Evolutionary conservation across 805 yeast genomes (phyloP), one percentile per base, ranked within the genome.

Genomic region (Schwanniomyces polymorphus): DNA sequence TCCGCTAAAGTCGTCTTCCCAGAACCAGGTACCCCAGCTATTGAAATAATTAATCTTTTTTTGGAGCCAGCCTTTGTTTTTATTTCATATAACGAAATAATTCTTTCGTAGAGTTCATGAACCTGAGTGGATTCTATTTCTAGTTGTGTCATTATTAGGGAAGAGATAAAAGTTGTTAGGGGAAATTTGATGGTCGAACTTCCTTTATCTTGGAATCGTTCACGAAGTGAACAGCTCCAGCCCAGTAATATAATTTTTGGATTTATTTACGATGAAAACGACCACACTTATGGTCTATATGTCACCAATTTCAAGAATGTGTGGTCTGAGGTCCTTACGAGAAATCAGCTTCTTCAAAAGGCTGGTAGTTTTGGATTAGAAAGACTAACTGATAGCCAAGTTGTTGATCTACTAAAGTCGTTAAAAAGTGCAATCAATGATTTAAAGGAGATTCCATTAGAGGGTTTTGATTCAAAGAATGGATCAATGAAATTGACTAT

Each of bases 21-120:
- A 0, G 91, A 81, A 5, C 97, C 97, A 2, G 97, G 96, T 0
- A 83, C 75, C 1, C 96, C 97, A 2, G 84, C 82, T 10, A 90
- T 57, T 0, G 86, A 68, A 8, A 90, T 70, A 14, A 85, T 49
- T 2, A 82, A 61, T 52, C 91, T 67, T 23, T 29, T 44, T n/a
- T 27, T 18, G 2, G 29, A 18, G 9, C 29, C 26, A 9, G 27
- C 14, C 11, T 31, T 27, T 9, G 17, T 27, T 43, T 49, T 48
- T 5, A 12, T 11, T 26, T 46, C 17, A 29, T 44, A 43, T 18
- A 50, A 37, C 25, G 42, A 34, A 25, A 37, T 18, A 5, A 45
- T 48, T 43, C 58, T 47, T 27, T 48, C 45, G 6, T 47, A 48
- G 14, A 54, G 45, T 29, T 44, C 44, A 6, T 39, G 31, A 8